Evolutionary conservation across 1,284 basidiomycete genomes (phyloP), one percentile per base, ranked within the genome.

Genomic region (Coriolopsis trogii): DNA sequence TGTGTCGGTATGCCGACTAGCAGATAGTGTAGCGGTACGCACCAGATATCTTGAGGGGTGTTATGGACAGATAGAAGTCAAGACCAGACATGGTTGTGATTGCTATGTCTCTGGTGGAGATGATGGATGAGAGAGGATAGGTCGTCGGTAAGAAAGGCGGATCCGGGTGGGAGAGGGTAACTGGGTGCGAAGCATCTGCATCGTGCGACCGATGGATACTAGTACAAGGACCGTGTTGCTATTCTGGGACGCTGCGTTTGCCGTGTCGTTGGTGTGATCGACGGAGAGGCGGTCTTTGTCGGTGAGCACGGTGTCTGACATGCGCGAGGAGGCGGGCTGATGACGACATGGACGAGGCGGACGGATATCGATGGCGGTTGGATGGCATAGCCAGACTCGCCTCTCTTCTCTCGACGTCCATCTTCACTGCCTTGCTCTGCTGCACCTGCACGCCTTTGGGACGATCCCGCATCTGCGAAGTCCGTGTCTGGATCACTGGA

Each of bases 1-100:
- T 37, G 20, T 10, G 25, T 24, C 33, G n/a, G n/a, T 34, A 34
- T 18, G 33, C 8, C n/a, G 33, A 10, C 5, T 1, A 5, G 20
- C 13, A 4, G n/a, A 34, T 18, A 34, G 9, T 16, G 33, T 18
- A 34, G n/a, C 23, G 47, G 24, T 23, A 37, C 58, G 21, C 42
- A 64, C 62, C 60, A 21, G 62, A 56, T 31, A 60, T 37, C 54
- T 62, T 64, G 15, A 62, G 28, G 3, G 62, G 62, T 4, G 57
- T 57, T 7, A 64, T 64, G 8, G 59, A 59, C 16, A 64, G 40
- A 24, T 62, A 49, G 41, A 60, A 30, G 4, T 51, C 54, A 12
- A 52, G 37, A 5, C 23, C 40, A 40, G 59, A 59, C 59, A 61
- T 63, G n/a, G 30, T 40, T 15, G 28, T 20, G 18, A 4, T 28